Conservation (phyloP, 23 red algal species). For the Agarophyton chilense region DNA sequence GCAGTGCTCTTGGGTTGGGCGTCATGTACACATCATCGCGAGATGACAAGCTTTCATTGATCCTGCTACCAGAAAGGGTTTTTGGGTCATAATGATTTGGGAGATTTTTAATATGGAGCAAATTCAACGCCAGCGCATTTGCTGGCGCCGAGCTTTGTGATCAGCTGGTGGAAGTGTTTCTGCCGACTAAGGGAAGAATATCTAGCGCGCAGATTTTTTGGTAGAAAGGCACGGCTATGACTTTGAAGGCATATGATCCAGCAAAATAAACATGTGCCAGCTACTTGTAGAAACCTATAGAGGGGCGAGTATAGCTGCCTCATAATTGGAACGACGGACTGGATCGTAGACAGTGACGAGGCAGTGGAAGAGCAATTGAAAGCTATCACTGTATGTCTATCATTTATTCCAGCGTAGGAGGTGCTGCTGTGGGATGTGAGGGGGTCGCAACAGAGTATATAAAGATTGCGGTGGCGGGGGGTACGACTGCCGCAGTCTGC, state of each 20-base stretch:
- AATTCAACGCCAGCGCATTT: not conserved
- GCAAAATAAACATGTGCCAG: not conserved
- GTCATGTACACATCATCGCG: too few species aligned
- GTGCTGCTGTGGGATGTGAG: too few species aligned
- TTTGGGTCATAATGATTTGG: not conserved
- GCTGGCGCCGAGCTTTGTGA: too few species aligned
- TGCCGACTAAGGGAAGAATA: not conserved
- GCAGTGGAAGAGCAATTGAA: constrained; percentile 10
- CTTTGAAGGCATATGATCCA: too few species aligned
- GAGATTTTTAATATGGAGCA: not conserved
- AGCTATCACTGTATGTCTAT: too few species aligned
- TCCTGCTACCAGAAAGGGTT: not conserved
- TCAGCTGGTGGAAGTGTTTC: not conserved
- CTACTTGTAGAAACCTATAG: not conserved
- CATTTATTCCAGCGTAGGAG: too few species aligned
- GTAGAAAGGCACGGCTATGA: too few species aligned
- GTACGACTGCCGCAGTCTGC: too few species aligned
- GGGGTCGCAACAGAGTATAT: too few species aligned
- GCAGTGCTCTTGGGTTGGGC: too few species aligned
- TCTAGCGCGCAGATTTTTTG: not conserved
- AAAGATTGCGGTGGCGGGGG: too few species aligned
- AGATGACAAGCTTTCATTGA: not conserved
- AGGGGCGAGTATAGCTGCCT: not conserved
- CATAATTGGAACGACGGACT: not conserved
- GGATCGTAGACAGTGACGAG: not conserved